Base-by-base conservation (phyloP, 345 rosid genomes). In the Heritiera littoralis region DNA sequence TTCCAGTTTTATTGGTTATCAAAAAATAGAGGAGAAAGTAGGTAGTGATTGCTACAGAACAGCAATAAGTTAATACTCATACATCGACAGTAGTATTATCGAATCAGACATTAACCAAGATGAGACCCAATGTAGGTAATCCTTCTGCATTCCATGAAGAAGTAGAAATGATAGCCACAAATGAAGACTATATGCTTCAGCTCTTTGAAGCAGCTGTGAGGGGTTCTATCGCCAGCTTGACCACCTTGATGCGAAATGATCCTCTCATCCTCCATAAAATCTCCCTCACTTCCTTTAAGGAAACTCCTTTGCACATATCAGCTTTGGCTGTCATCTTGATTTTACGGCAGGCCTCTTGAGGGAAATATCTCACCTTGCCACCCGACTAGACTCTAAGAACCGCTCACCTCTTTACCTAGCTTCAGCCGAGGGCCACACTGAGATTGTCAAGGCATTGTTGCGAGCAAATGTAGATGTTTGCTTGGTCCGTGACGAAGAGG, bases 391-490 rank as follows among this genome's bases (percentile, higher is more conserved):
- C 23, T 65, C 74, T 8, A 5, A 4, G 0, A 30, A 43, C 9
- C 13, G 8, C 10, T 49, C 78, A 7, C 55, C 82, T 1, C 82
- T 74, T 65, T 78, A 79, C 78, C 18, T 79, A 2, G 82, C 78
- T n/a, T 49, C 78, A 0, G 66, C 73, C 14, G 56, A 65, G n/a
- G 78, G 82, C 59, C 66, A 72, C 15, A 8, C 20, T 3, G 60
- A 79, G 41, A n/a, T 79, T 1, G 63, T 74, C 5, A 51, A 64
- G 14, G 20, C 23, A 3, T 38, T 79, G 54, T 8, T 79, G 41
- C 55, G 3, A 2, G 72, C 41, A 10, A 38, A 59, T 12, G 0
- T 35, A 11, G 73, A 79, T 11, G 49, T 61, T 20, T 79, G 82
- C 23, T 0, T 35, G 9, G 48, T 45, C 4, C 14, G 13, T 5